phyloP scores from a whole-genome alignment of 805 yeast species.

The Candida maltosa region DNA sequence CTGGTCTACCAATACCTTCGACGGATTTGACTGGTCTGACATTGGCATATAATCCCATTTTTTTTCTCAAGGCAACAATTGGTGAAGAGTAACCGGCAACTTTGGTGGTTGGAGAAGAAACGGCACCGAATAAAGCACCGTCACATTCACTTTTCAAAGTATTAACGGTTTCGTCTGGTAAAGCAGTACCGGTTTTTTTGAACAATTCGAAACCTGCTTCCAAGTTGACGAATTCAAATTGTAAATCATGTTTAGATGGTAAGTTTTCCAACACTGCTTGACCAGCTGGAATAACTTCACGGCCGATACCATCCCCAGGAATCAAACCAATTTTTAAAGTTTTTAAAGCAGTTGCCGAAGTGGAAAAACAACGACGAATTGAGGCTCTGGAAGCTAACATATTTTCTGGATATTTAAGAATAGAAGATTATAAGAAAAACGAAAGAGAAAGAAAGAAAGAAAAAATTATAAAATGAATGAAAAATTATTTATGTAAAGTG shows the following conservation, averaged over 20 bases:
- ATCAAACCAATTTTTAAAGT: conserved; percentile 60
- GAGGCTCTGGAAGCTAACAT: conserved; percentile 20
- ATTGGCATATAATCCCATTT: conserved; percentile 90
- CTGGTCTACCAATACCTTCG: conserved; percentile 79
- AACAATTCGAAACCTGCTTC: conserved; percentile 95
- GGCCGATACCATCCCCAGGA: conserved; percentile 98
- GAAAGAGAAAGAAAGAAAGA: neutral
- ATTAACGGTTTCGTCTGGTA: conserved; percentile 89
- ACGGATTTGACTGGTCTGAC: conserved; percentile 97
- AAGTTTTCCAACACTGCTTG: conserved; percentile 79
- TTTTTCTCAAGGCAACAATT: conserved; percentile 96
- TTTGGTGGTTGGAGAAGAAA: conserved; percentile 88
- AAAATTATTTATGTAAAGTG: neutral
- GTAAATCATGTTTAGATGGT: conserved; percentile 69
- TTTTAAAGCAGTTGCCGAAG: conserved; percentile 28
- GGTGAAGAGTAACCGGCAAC: conserved; percentile 98
- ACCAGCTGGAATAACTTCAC: conserved; percentile 98
- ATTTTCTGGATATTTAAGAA: too few relatives aligned
- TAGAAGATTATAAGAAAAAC: conserved; percentile 3
- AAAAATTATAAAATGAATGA: neutral
- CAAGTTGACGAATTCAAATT: conserved; percentile 82
- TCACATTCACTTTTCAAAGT: conserved; percentile 78
- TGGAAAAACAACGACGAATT: conserved; percentile 29
- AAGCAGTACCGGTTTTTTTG: conserved; percentile 91
- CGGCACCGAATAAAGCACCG: conserved; percentile 98